Base-by-base conservation (phyloP, 371 early-diverging fungal species). In the Mortierella sp. region DNA sequence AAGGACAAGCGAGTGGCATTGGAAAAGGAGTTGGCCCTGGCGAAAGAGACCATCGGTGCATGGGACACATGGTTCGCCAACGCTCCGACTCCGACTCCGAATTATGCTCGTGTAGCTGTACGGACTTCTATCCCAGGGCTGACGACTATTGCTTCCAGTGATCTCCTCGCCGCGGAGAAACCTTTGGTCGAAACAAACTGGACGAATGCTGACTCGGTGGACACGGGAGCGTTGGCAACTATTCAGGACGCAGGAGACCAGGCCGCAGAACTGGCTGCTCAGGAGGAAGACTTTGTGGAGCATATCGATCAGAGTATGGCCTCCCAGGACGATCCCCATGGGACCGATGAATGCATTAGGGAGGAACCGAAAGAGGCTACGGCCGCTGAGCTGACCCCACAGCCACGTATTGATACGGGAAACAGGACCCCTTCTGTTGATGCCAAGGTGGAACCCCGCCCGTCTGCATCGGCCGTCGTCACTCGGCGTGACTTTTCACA, bases 1-100 rank as follows among this genome's bases (percentile, higher is more conserved):
- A 63, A 76, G 7, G 68, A 34, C 8, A 63, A 48, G 34, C 44
- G 44, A n/a, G 7, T 11, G 5, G 38, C 10, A 10, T 21, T 81
- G 73, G 70, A 81, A 54, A 54, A 6, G 21, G 75, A 70, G 5
- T 21, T 80, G 24, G 75, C 75, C 16, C 5, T 44, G n/a, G 71
- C 75, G 21, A 74, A 75, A 7, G 45, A 48, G 31, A 19, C 75
- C 26, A 45, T 75, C 42, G 24, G 16, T 2, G 75, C 80, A 24
- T 75, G 75, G 75, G 7, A 47, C 11, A 11, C 57, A 0, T 80
- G 80, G 80, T 71, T 80, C 31, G 38, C 54, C 14, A 38, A 26
- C 21, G 75, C 80, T 3, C 80, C 80, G 21, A 50, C 1, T 38
- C 1, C 44, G 26, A 0, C 42, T 38, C 42, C 5, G 19, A 58